Evolutionary conservation across 2,329 filamentous ascomycete species (phyloP).

Genomic region (Cladosporium sphaerospermum): DNA sequence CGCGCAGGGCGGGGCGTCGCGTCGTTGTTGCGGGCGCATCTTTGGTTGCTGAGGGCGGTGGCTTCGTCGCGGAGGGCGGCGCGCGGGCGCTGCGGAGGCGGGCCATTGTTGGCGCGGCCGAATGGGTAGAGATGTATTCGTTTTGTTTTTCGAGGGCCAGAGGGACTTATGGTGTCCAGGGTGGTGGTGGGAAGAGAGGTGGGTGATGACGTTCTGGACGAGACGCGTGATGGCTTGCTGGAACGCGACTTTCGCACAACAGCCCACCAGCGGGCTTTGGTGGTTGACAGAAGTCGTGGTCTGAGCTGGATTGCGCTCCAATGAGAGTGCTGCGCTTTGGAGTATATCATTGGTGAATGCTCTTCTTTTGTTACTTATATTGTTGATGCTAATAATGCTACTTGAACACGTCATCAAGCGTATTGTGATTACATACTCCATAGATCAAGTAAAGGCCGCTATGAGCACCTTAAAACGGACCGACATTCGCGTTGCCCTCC

Average conservation of each 20-base stretch:
- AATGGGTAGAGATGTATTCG: too few relatives aligned
- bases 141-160: too few relatives aligned
- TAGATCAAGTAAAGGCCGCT: too few relatives aligned
- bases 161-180: neutral
- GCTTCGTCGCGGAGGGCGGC: neutral
- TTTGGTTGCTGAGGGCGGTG: neutral
- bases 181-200: neutral
- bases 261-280: neutral
- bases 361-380: too few relatives aligned
- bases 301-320: neutral
- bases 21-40: neutral
- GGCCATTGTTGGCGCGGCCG: constrained; percentile 1
- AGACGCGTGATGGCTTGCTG: neutral
- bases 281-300: neutral
- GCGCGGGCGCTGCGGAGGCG: constrained; percentile 7
- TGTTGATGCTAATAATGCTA: too few relatives aligned
- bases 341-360: too few relatives aligned
- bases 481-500: constrained; percentile 12
- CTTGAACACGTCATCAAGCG: too few relatives aligned
- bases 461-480: neutral
- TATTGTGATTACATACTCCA: too few relatives aligned
- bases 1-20: constrained; percentile 3
- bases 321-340: too few relatives aligned
- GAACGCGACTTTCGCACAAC: neutral
- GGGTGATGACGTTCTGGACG: constrained; percentile 5